Base-by-base conservation (phyloP, 768 basidiomycete genomes). In the Auriculariales sp. region DNA sequence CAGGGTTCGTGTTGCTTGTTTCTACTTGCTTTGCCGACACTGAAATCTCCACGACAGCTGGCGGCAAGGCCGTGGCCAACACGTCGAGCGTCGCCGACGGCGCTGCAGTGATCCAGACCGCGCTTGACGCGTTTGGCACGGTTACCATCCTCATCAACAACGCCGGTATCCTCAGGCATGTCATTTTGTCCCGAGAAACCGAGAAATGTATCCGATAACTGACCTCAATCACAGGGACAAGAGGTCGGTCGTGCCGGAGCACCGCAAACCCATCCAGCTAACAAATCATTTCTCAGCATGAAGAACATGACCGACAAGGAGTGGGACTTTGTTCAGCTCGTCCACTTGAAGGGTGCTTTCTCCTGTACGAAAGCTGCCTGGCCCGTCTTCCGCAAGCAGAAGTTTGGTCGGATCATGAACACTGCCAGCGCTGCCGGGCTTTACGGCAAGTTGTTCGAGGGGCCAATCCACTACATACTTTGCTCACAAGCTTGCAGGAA, bases 271-370 rank as follows among this genome's bases (percentile, higher is more conserved):
- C 11, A 32, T 25, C 25, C 29, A n/a, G 28, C 36, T 25, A 30
- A 39, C 22, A 39, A 31, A 46, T 15, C 14, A 46, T 19, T 36
- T 11, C 24, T 5, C 55, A 90, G 87, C 17, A 92, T 99, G 74
- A 94, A 89, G 73, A 95, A 92, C 66, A 95, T 99, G 90, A 71
- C 88, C 0, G 93, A 98, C 64, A 75, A 81, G 60, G 93, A 97
- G 58, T 94, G 86, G 76, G 92, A 95, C 57, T 79, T 87, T 53
- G 73, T 97, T 49, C 75, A 78, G 47, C 77, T 83, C 22, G 92
- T 98, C 12, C 95, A 98, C 60, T 65, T 99, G 55, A 97, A 94
- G 67, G 94, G 92, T 34, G 83, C 94, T 0, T 98, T 79, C 64
- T 70, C 89, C 5, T 92, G 89, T 63, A 85, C 87, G 29, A 94